Base-by-base conservation (phyloP, 2,329 filamentous ascomycete species). In the Fusarium oligoseptatum region DNA sequence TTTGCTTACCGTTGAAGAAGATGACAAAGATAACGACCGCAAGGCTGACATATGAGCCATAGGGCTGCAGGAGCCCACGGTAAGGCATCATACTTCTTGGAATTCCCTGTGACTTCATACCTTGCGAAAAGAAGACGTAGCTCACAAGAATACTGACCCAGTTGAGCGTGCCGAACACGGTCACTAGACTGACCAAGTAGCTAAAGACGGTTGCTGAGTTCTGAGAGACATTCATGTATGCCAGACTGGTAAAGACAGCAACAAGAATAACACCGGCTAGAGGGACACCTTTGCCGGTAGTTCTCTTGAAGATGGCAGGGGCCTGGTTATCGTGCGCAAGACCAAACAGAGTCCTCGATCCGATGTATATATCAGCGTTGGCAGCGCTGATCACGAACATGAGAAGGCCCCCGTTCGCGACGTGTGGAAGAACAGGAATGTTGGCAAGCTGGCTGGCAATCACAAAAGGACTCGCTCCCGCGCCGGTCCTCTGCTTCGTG, bases 171-270 rank as follows among this genome's bases (percentile, higher is more conserved):
- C 68, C 64, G 10, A 70, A 67, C 3, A 67, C 60, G 17, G 68
- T 70, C 6, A 70, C 68, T 9, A 70, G 60, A 43, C 60, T 70
- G 43, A 70, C 64, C 2, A 70, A 32, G 39, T 70, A 70, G 6
- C 58, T 37, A 22, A 70, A 70, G 8, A 70, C 60, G 8, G 34
- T 36, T 3, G 58, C 32, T 1, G 58, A 63, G 60, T 45, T 67
- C n/a, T 58, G 48, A 1, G 68, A 24, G 3, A 36, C 64, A 29
- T 56, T 56, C 29, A 56, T 56, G 32, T 56, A 56, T 14, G 50
- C 29, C 17, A 56, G 11, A 34, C 50, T 56, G 29, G 50, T 56
- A 56, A 56, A 56, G 3, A 34, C 4, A 32, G 48, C n/a, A n/a
- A 55, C 29, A 20, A 55, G 48, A 55, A 55, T 10, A 32, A 55